These are phyloP conservation scores for Carpinus fangiana DNA, from an alignment of 306 rosid genomes.

Conservation along the genomic window DNA sequence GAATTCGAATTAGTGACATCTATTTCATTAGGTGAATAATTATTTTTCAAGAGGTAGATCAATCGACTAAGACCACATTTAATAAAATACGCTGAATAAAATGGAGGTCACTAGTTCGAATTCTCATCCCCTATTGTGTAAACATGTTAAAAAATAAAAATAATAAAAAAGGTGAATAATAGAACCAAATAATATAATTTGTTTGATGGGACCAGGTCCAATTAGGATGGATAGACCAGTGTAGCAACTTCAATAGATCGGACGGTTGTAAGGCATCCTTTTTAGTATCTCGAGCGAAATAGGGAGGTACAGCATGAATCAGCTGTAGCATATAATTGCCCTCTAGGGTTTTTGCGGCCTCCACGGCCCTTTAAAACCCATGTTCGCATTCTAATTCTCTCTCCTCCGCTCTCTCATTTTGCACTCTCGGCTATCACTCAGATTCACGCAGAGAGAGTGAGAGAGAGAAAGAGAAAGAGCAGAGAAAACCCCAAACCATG, in stretches of 20 bases:
- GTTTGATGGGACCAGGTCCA: neutral
- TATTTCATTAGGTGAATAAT: too few species aligned
- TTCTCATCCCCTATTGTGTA: too few species aligned
- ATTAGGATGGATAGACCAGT: neutral
- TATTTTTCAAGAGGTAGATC: too few species aligned
- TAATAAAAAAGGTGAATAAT: too few species aligned
- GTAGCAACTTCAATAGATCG: neutral
- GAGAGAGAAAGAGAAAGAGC: conserved; percentile 3
- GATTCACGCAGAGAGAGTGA: conserved; percentile 6
- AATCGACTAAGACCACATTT: too few species aligned
- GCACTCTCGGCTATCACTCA: neutral
- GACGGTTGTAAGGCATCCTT: neutral
- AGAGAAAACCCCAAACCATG: conserved; percentile 31
- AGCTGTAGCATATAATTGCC: neutral
- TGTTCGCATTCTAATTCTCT: neutral
- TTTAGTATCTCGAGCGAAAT: neutral
- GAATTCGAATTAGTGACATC: too few species aligned
- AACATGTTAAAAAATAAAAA: too few species aligned
- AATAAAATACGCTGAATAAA: too few species aligned
- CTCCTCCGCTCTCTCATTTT: neutral
- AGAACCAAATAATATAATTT: too few species aligned
- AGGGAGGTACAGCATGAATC: neutral
- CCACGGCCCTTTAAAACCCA: conserved; percentile 16
- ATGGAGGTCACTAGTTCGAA: too few species aligned
- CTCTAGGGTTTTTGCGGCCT: conserved; percentile 45